Percentiles rank a stretch among this genome's conserved stretches.
Evolutionary conservation across 2,329 filamentous ascomycete genomes (phyloP).

Genomic region (Cercospora canescens): DNA sequence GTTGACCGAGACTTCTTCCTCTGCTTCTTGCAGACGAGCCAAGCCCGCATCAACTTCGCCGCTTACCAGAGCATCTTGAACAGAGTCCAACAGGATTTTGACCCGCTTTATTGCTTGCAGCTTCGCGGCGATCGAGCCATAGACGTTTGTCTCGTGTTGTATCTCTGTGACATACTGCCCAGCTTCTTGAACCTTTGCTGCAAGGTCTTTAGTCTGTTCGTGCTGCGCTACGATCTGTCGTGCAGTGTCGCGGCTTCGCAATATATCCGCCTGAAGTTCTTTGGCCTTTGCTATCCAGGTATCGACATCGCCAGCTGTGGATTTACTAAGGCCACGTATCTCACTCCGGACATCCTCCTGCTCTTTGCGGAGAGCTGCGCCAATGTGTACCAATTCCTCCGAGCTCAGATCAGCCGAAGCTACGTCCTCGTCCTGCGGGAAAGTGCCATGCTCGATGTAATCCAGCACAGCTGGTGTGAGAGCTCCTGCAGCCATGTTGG

Average conservation of each 20-base stretch:
- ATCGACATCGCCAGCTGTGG: conserved; percentile 76
- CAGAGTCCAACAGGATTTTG: conserved; percentile 50
- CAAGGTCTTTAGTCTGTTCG: conserved; percentile 65
- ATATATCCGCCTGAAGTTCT: conserved; percentile 81
- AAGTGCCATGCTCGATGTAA: conserved; percentile 59
- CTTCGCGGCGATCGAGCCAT: conserved; percentile 52
- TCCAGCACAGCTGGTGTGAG: conserved; percentile 64
- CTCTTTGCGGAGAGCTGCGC: conserved; percentile 53
- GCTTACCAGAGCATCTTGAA: conserved; percentile 45
- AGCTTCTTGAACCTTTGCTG: conserved; percentile 64
- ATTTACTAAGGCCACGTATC: conserved; percentile 73
- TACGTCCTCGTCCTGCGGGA: conserved; percentile 58
- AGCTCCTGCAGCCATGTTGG: conserved; percentile 22
- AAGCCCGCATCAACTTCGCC: conserved; percentile 51
- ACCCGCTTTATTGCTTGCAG: conserved; percentile 54
- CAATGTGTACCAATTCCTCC: conserved; percentile 50
- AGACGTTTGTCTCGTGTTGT: conserved; percentile 61
- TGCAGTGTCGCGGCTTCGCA: conserved; percentile 74
- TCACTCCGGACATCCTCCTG: conserved; percentile 62
- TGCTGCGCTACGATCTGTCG: conserved; percentile 78
- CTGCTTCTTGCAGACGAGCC: conserved; percentile 48
- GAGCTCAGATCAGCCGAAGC: conserved; percentile 54
- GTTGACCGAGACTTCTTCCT: conserved; percentile 53
- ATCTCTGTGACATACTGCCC: conserved; percentile 56
- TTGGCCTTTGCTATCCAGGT: conserved; percentile 85